Percentiles rank a stretch among this genome's conserved stretches.
Evolutionary conservation across 2,329 filamentous ascomycete genomes (phyloP).

Genomic region (Macrophomina pseudophaseolina): DNA sequence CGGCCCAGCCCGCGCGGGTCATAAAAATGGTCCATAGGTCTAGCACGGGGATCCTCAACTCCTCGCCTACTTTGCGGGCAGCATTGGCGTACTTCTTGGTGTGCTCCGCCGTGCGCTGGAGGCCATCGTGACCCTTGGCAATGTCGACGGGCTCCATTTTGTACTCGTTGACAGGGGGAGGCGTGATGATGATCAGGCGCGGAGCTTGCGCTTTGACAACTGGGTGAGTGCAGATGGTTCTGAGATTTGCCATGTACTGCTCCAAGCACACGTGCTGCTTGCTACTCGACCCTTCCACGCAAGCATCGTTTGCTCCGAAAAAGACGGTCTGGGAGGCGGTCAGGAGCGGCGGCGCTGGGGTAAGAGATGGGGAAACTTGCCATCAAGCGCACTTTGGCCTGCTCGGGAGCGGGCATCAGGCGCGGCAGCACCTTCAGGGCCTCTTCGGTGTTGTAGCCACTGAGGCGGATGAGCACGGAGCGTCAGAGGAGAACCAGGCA

Average conservation of each 20-base stretch:
- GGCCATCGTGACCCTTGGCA: slow-evolving; percentile 41
- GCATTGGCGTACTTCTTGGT: slow-evolving; percentile 70
- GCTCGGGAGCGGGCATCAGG: slow-evolving; percentile 71
- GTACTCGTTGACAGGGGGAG: slow-evolving; percentile 82
- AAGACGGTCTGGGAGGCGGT: slow-evolving; percentile 67
- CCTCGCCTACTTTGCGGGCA: slow-evolving; percentile 65
- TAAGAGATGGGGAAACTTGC: slow-evolving; percentile 45
- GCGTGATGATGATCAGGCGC: slow-evolving; percentile 77
- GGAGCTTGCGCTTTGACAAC: slow-evolving; percentile 71
- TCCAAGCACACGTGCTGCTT: slow-evolving; percentile 80
- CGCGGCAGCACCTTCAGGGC: slow-evolving; percentile 70
- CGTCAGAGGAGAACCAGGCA: neutral
- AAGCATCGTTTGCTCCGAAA: slow-evolving; percentile 90
- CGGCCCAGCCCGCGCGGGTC: slow-evolving; percentile 61
- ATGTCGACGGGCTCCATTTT: slow-evolving; percentile 59
- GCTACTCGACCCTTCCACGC: slow-evolving; percentile 65
- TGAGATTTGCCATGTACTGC: slow-evolving; percentile 74
- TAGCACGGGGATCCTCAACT: slow-evolving; percentile 65
- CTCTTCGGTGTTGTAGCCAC: slow-evolving; percentile 82
- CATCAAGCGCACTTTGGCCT: slow-evolving; percentile 69
- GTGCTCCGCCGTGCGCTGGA: slow-evolving; percentile 61
- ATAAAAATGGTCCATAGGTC: slow-evolving; percentile 84
- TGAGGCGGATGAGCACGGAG: slow-evolving; percentile 34
- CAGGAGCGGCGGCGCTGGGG: neutral
- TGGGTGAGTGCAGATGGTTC: slow-evolving; percentile 73